Evolutionary conservation across 1,139 yeast species (phyloP).

Genomic region (Geotrichum macrosporum): DNA sequence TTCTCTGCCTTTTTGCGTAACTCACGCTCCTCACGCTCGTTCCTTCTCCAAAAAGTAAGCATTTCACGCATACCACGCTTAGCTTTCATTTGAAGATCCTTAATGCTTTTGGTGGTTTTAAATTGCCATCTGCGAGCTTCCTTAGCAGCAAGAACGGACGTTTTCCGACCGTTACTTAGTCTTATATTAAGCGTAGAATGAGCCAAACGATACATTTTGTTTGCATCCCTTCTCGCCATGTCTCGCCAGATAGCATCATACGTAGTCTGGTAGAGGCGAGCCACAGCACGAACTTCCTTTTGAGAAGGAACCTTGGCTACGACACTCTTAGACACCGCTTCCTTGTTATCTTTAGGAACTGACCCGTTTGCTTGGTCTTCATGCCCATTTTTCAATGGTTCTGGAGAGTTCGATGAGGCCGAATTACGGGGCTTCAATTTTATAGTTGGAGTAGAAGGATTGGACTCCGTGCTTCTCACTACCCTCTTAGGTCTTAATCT

Average conservation of each 20-base stretch:
- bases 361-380: background rate
- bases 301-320: conserved; percentile 13
- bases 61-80: conserved; percentile 97
- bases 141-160: conserved; percentile 84
- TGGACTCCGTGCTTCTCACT: background rate
- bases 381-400: background rate
- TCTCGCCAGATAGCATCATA: conserved; percentile 93
- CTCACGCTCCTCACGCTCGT: conserved; percentile 93
- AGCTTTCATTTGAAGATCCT: conserved; percentile 91
- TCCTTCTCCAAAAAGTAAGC: conserved; percentile 96
- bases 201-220: conserved; percentile 73
- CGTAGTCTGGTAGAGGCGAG: conserved; percentile 79
- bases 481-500: conserved; percentile 2
- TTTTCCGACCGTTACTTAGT: conserved; percentile 74
- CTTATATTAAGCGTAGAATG: conserved; percentile 76
- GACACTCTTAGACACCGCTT: background rate
- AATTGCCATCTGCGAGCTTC: conserved; percentile 96
- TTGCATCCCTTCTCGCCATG: conserved; percentile 87
- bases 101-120: conserved; percentile 81
- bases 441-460: background rate
- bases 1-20: conserved; percentile 83
- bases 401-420: conserved; percentile 1
- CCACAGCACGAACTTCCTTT: conserved; percentile 71
- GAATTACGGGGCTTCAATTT: background rate
- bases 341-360: background rate